Conservation (phyloP, 345 rosid species). For the Pistacia integerrima region DNA sequence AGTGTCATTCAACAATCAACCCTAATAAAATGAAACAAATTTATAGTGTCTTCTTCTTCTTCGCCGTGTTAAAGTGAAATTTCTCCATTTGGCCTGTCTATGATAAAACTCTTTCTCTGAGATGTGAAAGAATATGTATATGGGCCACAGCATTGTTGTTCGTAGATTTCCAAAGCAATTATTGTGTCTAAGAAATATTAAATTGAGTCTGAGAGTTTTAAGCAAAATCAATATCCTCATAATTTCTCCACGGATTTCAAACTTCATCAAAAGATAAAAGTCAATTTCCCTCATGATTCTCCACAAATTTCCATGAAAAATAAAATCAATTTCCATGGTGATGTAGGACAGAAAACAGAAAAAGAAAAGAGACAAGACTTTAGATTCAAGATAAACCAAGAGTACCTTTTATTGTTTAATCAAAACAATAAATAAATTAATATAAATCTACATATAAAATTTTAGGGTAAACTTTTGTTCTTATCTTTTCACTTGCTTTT, state of each 20-base stretch:
- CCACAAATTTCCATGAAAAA: neutral
- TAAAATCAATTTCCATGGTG: neutral
- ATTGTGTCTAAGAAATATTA: neutral
- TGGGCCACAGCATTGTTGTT: neutral
- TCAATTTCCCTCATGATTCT: neutral
- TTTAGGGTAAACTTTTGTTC: no score
- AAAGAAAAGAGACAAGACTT: neutral
- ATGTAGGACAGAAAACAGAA: neutral
- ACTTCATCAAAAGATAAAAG: neutral
- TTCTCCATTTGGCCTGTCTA: neutral
- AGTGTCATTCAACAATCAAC: no score
- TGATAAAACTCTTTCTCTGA: neutral
- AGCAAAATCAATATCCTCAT: neutral
- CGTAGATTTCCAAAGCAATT: neutral
- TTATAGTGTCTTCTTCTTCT: no score
- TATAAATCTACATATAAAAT: no score
- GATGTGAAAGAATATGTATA: neutral
- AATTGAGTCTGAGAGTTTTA: neutral
- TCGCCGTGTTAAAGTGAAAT: neutral
- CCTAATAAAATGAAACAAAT: no score
- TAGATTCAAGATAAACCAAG: neutral
- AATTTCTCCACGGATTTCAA: neutral
- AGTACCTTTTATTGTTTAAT: neutral
- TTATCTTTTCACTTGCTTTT: neutral
- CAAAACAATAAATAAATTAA: no score